Conservation (phyloP, 2,329 filamentous ascomycete species). For the Mycosphaerelloides madeirae region DNA sequence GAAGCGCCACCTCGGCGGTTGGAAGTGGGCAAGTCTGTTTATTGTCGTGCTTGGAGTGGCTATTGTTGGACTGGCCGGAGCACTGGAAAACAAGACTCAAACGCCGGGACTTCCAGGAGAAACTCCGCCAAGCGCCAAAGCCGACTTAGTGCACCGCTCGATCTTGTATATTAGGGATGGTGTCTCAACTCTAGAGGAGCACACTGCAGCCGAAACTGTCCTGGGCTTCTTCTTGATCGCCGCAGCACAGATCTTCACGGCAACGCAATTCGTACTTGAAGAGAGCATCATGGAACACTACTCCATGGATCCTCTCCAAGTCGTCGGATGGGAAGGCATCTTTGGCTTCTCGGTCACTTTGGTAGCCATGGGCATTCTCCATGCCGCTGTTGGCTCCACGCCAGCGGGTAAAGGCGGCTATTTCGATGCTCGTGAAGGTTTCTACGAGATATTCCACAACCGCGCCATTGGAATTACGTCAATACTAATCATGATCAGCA, state of each 20-base stretch:
- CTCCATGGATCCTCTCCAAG: constrained; percentile 76
- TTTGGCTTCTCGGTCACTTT: constrained; percentile 83
- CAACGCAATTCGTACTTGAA: constrained; percentile 91
- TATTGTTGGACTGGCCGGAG: constrained; percentile 83
- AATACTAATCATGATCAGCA: constrained; percentile 92
- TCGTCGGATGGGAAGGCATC: constrained; percentile 93
- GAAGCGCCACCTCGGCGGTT: constrained; percentile 70
- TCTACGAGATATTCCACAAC: constrained; percentile 72
- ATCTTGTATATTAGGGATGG: constrained; percentile 27
- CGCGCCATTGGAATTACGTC: constrained; percentile 69
- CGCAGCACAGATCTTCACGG: constrained; percentile 92
- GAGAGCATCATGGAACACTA: constrained; percentile 84
- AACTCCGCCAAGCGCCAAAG: constrained; percentile 27
- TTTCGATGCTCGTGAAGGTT: constrained; percentile 85
- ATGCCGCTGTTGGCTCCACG: constrained; percentile 71
- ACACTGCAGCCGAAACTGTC: constrained; percentile 63
- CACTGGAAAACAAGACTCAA: constrained; percentile 64
- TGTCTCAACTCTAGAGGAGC: constrained; percentile 37
- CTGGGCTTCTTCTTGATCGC: constrained; percentile 88
- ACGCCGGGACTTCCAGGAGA: constrained; percentile 27
- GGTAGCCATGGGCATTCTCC: constrained; percentile 72
- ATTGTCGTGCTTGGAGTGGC: constrained; percentile 86
- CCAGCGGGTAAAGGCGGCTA: constrained; percentile 71
- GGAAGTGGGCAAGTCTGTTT: constrained; percentile 86
- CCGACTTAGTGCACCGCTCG: constrained; percentile 15